Conservation (phyloP, 306 rosid species). For the Dryas alaskensis region DNA sequence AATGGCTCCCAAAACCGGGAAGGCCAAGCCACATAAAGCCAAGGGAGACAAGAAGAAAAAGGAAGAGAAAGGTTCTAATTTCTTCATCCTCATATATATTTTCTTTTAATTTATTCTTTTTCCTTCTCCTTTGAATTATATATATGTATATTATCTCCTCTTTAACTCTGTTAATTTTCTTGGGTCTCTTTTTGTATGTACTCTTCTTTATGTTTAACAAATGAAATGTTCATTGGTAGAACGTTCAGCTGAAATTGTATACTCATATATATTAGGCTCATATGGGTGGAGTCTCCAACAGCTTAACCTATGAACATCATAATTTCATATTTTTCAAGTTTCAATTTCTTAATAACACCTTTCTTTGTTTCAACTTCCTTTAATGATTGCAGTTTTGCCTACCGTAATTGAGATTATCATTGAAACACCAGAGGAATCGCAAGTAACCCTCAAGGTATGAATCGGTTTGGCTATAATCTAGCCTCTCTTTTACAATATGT, state of each 20-base stretch:
- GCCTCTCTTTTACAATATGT: too few relatives aligned
- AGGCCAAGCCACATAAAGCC: conserved; percentile 74
- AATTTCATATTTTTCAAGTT: background rate
- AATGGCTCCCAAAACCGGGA: conserved; percentile 94
- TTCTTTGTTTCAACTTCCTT: conserved; percentile 1
- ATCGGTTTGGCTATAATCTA: too few relatives aligned
- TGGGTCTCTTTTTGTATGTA: background rate
- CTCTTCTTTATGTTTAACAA: background rate
- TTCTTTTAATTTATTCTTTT: background rate
- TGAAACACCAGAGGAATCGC: conserved; percentile 66
- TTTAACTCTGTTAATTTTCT: background rate
- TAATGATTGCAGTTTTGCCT: conserved; percentile 67
- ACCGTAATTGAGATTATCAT: conserved; percentile 66
- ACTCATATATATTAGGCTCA: too few relatives aligned
- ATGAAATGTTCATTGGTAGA: too few relatives aligned
- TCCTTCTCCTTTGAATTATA: background rate
- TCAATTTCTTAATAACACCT: background rate
- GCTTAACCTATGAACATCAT: background rate
- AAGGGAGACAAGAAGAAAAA: conserved; percentile 91
- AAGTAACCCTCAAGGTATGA: conserved; percentile 77
- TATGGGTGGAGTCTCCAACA: too few relatives aligned
- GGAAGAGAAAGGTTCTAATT: conserved; percentile 82
- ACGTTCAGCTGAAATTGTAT: too few relatives aligned
- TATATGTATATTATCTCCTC: background rate
- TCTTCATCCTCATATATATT: background rate